Evolutionary conservation across 2,329 filamentous ascomycete genomes (phyloP).

Genomic region (Cladosporium sp.): DNA sequence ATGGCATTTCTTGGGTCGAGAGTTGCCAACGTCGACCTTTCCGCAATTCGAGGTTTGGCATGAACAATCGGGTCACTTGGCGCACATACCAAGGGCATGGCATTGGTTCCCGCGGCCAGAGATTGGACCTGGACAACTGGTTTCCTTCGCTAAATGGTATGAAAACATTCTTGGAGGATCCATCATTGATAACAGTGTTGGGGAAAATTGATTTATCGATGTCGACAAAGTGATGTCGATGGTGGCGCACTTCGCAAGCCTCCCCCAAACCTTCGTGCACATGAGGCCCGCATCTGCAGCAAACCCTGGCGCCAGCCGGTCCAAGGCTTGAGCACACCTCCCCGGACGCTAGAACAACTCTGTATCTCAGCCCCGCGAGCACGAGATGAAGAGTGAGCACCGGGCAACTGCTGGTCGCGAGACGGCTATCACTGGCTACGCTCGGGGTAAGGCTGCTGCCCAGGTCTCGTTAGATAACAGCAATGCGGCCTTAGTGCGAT

Average conservation of each 20-base stretch:
- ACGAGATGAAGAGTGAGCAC: neutral
- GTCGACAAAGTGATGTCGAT: constrained; percentile 2
- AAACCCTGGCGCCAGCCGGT: neutral
- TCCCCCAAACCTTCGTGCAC: neutral
- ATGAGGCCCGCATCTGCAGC: constrained; percentile 6
- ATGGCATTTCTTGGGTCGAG: constrained; percentile 10
- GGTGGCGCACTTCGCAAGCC: constrained; percentile 10
- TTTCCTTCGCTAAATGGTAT: neutral
- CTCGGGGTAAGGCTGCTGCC: constrained; percentile 14
- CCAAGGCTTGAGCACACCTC: constrained; percentile 13
- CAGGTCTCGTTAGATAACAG: constrained; percentile 14
- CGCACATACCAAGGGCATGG: constrained; percentile 20
- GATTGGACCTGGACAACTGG: neutral
- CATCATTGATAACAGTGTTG: neutral
- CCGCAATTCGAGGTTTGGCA: constrained; percentile 20
- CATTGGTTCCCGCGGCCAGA: neutral
- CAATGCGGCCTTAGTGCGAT: constrained; percentile 1
- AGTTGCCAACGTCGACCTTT: constrained; percentile 5
- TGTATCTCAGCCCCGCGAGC: neutral
- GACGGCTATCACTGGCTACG: constrained; percentile 19
- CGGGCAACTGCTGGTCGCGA: neutral
- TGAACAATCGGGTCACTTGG: constrained; percentile 16
- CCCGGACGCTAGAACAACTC: constrained; percentile 9
- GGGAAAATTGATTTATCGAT: neutral
- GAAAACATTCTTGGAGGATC: neutral